These are phyloP conservation scores for Epichloe gansuensis DNA, from an alignment of 2,329 filamentous ascomycete species.

Conservation along the genomic window DNA sequence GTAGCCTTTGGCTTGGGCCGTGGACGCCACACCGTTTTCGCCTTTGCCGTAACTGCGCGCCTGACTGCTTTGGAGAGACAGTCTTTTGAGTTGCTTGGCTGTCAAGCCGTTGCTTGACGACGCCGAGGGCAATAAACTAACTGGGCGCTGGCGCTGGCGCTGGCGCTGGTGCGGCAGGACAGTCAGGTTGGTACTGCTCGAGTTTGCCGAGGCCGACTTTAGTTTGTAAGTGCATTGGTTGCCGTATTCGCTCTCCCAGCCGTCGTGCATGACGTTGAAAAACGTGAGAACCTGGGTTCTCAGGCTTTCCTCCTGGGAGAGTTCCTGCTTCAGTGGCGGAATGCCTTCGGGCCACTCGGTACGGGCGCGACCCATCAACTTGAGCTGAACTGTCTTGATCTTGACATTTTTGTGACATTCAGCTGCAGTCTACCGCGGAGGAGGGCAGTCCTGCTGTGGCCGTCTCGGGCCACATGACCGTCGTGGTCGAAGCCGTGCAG, in stretches of 20 bases:
- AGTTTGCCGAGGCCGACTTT: conserved; percentile 25
- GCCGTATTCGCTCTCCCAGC: conserved; percentile 50
- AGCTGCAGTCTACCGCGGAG: conserved; percentile 74
- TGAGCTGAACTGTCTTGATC: conserved; percentile 80
- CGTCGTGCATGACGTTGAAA: conserved; percentile 65
- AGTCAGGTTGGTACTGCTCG: conserved; percentile 21
- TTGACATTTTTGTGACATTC: conserved; percentile 82
- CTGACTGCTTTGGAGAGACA: conserved; percentile 71
- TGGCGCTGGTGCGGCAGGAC: conserved; percentile 7
- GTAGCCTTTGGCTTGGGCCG: conserved; percentile 57
- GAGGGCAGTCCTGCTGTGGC: conserved; percentile 63
- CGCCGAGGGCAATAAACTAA: conserved; percentile 9
- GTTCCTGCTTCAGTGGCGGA: conserved; percentile 72
- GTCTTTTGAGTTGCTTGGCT: conserved; percentile 46
- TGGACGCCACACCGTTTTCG: conserved; percentile 53
- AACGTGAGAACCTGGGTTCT: conserved; percentile 85
- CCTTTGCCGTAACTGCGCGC: conserved; percentile 77
- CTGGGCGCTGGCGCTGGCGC: conserved; percentile 6
- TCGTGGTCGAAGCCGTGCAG: conserved; percentile 68
- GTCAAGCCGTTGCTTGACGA: conserved; percentile 17
- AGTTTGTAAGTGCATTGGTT: conserved; percentile 47
- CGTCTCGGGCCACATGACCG: conserved; percentile 38
- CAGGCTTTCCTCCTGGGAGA: conserved; percentile 72
- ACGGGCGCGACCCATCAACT: conserved; percentile 70
- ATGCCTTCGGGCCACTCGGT: conserved; percentile 98